Percentiles rank a stretch among this genome's conserved stretches.
These are phyloP conservation scores for Teunomyces kruisii DNA, from an alignment of 805 yeast species.

Conservation along the genomic window DNA sequence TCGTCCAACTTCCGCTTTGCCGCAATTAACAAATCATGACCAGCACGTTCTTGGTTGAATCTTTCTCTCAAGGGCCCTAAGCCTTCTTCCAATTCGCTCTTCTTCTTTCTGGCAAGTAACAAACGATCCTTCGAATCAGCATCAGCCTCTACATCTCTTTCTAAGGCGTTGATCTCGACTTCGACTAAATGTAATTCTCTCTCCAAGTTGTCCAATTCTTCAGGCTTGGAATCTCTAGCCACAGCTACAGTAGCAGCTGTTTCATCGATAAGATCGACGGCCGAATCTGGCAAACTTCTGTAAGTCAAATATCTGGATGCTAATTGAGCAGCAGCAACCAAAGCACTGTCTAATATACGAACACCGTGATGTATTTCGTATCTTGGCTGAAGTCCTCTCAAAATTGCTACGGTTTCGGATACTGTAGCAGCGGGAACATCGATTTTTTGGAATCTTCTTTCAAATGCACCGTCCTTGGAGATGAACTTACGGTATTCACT, in stretches of 20 bases:
- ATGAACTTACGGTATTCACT: constrained; percentile 90
- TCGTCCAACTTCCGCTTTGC: constrained; percentile 92
- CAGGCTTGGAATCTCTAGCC: constrained; percentile 97
- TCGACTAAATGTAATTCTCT: constrained; percentile 88
- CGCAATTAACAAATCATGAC: constrained; percentile 85
- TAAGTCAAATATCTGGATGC: constrained; percentile 94
- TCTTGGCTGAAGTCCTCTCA: constrained; percentile 92
- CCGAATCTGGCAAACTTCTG: constrained; percentile 95
- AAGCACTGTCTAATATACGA: constrained; percentile 89
- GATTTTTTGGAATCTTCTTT: constrained; percentile 95
- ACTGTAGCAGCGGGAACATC: constrained; percentile 94
- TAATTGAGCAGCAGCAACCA: constrained; percentile 90
- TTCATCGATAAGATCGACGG: constrained; percentile 94
- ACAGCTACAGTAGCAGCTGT: constrained; percentile 96
- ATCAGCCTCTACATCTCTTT: constrained; percentile 89
- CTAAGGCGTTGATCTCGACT: constrained; percentile 95
- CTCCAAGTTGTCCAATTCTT: constrained; percentile 90
- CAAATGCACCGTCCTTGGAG: constrained; percentile 97
- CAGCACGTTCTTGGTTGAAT: constrained; percentile 81
- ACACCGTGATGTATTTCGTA: constrained; percentile 98
- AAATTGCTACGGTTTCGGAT: constrained; percentile 90
- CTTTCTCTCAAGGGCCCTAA: constrained; percentile 82
- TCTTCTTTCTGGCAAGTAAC: constrained; percentile 70
- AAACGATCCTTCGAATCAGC: constrained; percentile 83
- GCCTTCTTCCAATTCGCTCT: constrained; percentile 82